Conservation (phyloP, 1,284 basidiomycete genomes). For the Abortiporus biennis region DNA sequence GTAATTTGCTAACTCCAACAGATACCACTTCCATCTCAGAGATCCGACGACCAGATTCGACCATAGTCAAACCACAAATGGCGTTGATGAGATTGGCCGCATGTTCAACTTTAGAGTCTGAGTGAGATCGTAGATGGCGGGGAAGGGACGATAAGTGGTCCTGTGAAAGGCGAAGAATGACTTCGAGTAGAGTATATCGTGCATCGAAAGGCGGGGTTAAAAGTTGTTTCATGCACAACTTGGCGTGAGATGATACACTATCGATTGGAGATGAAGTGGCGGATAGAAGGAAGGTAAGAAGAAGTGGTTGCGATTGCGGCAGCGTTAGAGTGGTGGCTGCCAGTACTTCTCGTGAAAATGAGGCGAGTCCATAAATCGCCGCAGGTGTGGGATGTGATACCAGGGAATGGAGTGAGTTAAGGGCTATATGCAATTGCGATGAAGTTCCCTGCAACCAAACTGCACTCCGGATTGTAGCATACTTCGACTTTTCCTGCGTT, state of each 20-base stretch:
- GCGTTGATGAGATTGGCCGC: constrained; percentile 63
- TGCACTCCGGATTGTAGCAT: constrained; percentile 42
- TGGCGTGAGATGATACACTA: constrained; percentile 48
- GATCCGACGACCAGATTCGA: too few species aligned
- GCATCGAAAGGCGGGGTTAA: constrained; percentile 34
- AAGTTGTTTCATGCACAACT: constrained; percentile 38
- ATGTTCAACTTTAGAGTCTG: constrained; percentile 69
- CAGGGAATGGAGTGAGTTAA: constrained; percentile 54
- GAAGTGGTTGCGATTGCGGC: constrained; percentile 55
- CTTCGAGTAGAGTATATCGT: constrained; percentile 43
- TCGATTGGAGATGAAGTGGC: constrained; percentile 50
- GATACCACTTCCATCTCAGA: constrained; percentile 35
- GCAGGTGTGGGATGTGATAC: constrained; percentile 59
- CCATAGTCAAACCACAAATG: constrained; percentile 44
- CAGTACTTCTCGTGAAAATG: constrained; percentile 52
- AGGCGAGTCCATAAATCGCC: constrained; percentile 52
- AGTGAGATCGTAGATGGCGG: constrained; percentile 60
- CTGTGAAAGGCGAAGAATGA: constrained; percentile 46
- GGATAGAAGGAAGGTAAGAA: constrained; percentile 65
- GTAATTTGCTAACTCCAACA: constrained; percentile 55
- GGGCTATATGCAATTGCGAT: constrained; percentile 64
- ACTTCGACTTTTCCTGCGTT: constrained; percentile 22
- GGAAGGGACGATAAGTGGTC: constrained; percentile 73
- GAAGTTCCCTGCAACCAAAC: constrained; percentile 60
- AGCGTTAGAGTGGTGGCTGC: constrained; percentile 51